Conservation (phyloP, 2,329 filamentous ascomycete genomes). For the Pseudogymnoascus sp. region DNA sequence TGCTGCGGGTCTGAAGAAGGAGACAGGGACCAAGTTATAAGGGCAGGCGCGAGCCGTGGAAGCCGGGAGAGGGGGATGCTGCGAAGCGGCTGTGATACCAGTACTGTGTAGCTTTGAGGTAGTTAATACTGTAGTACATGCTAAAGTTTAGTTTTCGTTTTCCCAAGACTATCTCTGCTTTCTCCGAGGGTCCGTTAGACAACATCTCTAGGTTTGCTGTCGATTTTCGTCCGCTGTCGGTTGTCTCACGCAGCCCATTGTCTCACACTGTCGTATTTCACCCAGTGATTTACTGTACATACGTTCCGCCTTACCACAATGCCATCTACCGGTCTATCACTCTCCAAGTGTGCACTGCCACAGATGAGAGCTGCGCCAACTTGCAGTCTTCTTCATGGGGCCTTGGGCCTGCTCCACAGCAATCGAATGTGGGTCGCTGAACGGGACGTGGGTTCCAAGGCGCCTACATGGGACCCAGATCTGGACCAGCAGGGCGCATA, state of each 20-base stretch:
- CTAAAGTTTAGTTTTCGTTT: neutral
- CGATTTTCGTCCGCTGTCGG: neutral
- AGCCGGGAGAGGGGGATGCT: neutral
- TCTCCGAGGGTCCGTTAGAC: neutral
- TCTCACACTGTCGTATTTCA: neutral
- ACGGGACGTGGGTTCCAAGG: neutral
- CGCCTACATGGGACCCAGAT: neutral
- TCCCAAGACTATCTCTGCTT: neutral
- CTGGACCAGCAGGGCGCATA: neutral
- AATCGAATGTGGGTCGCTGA: neutral
- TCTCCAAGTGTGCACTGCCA: neutral
- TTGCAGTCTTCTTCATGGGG: neutral
- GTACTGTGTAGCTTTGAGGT: neutral
- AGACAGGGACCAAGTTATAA: neutral
- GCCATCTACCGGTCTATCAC: neutral
- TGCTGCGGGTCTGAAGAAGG: slow-evolving; percentile 35
- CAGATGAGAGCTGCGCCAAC: neutral
- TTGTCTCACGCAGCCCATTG: neutral
- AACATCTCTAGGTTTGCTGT: neutral
- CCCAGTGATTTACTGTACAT: neutral
- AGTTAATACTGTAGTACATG: slow-evolving; percentile 6
- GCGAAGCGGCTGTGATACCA: neutral
- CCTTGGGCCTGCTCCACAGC: neutral
- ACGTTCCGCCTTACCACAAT: neutral
- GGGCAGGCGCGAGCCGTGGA: neutral